Percentiles rank a stretch among this genome's conserved stretches.
Evolutionary conservation across 176 grass and related monocot genomes (phyloP).

Genomic region (Aegilops speltoides): DNA sequence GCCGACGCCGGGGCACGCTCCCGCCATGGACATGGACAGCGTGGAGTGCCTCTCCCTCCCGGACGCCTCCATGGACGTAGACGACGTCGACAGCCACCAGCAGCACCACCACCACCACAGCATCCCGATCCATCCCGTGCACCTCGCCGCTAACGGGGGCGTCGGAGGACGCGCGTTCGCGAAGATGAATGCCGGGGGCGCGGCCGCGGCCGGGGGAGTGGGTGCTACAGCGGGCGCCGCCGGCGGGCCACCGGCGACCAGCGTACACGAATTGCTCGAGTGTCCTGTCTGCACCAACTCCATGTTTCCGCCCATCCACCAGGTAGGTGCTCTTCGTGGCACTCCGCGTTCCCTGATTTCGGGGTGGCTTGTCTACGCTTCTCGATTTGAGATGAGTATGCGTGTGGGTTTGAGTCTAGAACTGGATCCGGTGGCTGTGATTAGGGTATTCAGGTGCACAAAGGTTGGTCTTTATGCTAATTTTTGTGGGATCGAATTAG

Average conservation of each 20-base stretch:
- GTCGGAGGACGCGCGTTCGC: constrained; percentile 22
- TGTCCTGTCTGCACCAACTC: constrained; percentile 67
- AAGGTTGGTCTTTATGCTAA: background rate
- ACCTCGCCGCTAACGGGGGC: background rate
- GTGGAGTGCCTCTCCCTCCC: constrained; percentile 64
- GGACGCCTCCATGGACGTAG: constrained; percentile 57
- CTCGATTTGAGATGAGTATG: constrained; percentile 18
- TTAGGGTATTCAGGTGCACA: constrained; percentile 18
- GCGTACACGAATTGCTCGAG: constrained; percentile 64
- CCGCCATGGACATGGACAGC: constrained; percentile 54
- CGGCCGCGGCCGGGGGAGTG: background rate
- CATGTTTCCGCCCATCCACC: constrained; percentile 64
- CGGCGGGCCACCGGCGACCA: constrained; percentile 34
- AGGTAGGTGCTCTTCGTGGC: constrained; percentile 24
- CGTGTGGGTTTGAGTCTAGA: background rate
- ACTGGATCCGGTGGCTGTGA: background rate
- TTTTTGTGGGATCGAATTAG: background rate
- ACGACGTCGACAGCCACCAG: constrained; percentile 40
- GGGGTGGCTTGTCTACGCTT: background rate
- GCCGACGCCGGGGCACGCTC: constrained; percentile 12
- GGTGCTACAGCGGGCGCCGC: background rate
- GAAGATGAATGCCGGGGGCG: constrained; percentile 36
- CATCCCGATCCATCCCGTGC: constrained; percentile 39
- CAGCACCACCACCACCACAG: constrained; percentile 10
- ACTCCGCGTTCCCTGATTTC: background rate